Percentiles rank a stretch among this genome's conserved stretches.
Conservation (phyloP, 2,329 filamentous ascomycete genomes). For the Claviceps monticola region DNA sequence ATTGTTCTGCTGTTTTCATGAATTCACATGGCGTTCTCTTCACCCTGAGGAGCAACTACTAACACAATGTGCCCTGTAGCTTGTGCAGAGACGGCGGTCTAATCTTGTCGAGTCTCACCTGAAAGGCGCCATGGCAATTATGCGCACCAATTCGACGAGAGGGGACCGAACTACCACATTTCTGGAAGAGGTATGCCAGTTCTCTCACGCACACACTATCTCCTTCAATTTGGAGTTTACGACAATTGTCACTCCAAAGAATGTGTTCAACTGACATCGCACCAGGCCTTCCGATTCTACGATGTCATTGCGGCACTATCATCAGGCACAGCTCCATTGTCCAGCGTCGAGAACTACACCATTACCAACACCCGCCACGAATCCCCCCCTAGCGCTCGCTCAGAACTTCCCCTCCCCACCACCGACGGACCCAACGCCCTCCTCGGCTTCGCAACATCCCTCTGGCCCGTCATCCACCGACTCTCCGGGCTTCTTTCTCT, state of each 20-base stretch:
- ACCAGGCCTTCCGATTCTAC: conserved; percentile 49
- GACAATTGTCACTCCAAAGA: too few species aligned
- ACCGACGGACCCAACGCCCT: conserved; percentile 42
- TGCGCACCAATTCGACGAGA: conserved; percentile 32
- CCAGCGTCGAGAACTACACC: conserved; percentile 20
- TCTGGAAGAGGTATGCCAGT: conserved; percentile 37
- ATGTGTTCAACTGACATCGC: background rate
- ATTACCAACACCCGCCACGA: conserved; percentile 27
- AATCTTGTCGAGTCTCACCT: conserved; percentile 48
- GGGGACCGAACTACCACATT: conserved; percentile 40
- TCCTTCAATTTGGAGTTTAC: too few species aligned
- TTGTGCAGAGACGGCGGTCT: conserved; percentile 44
- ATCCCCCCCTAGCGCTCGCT: conserved; percentile 27
- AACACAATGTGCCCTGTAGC: conserved; percentile 20
- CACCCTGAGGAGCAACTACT: background rate
- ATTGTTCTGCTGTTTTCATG: background rate
- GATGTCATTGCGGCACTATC: conserved; percentile 51
- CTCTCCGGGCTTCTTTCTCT: conserved; percentile 40
- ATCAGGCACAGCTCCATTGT: conserved; percentile 42
- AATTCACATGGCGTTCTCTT: background rate
- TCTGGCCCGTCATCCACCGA: conserved; percentile 51
- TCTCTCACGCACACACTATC: too few species aligned
- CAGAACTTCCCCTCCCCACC: conserved; percentile 28
- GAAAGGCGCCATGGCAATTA: conserved; percentile 47
- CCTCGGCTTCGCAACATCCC: conserved; percentile 45